Base-by-base conservation (phyloP, 2,329 filamentous ascomycete genomes). In the Colletotrichum cordylinicola region DNA sequence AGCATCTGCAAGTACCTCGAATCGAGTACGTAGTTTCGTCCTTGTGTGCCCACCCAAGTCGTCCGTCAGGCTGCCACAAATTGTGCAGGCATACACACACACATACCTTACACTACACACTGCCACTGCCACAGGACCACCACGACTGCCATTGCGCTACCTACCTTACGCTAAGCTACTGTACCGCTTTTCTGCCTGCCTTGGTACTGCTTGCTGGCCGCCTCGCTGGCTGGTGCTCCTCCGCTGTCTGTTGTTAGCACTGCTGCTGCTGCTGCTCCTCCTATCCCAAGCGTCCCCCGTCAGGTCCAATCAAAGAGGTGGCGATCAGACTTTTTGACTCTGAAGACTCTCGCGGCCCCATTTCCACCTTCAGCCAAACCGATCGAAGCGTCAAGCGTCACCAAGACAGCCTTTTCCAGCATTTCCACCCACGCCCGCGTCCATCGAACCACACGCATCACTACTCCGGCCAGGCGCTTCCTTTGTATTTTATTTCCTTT, bases 321-420 rank as follows among this genome's bases (percentile, higher is more conserved):
- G 79, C 82, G 80, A 83, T 84, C 83, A 82, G 82, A 83, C 83
- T 83, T 83, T 75, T 76, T 82, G 80, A 81, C 72, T 76, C 68
- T 76, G 74, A 76, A 66, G 76, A 73, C 74, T 70, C 68, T 76
- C 52, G 70, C 66, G 74, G 74, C 71, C 74, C 74, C 74, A 62
- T 76, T 76, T 75, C 52, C 72, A 70, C 74, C 66, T 67, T 71
- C 64, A 67, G 71, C 72, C 72, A 76, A 75, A 75, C 66, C 60
- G 67, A 62, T 71, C 60, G 61, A 67, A 76, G 67, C 43, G 60
- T 74, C 70, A 37, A 72, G 74, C 67, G 70, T 76, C 67, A 77
- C 75, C 48, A 60, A 65, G 67, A 56, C 64, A 69, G 55, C 77
- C 37, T 67, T 75, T 74, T 73, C 68, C 66, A 67, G 61, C 62